Evolutionary conservation across 2,329 filamentous ascomycete species (phyloP), one percentile per base, ranked within the genome.

Genomic region (Chalaropsis thielavioides): DNA sequence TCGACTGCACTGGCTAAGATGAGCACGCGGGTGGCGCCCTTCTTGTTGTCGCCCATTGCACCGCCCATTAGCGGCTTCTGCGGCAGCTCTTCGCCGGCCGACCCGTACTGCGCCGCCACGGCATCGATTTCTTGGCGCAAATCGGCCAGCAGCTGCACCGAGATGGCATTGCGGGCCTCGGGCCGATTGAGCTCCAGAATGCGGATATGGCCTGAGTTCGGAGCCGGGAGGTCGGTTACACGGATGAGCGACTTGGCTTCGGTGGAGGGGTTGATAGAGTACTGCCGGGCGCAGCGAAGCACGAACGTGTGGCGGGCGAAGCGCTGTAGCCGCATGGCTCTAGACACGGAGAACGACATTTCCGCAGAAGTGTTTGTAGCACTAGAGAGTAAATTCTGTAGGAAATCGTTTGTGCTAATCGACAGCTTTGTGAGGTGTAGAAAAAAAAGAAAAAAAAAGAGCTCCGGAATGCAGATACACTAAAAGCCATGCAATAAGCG

Each of bases 141-240:
- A 60, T 87, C 82, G 3, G 83, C 76, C 62, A 99, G 82, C 44
- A 99, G 80, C 66, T 86, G 83, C 66, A 80, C 82, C 0, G 92
- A 97, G 72, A 99, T 89, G 69, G 94, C 94, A 75, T 99, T 99
- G 72, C 92, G 88, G 43, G 92, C 87, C 8, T 82, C 75, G 0
- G 91, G 91, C 3, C 91, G 83, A 77, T 96, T 94, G 69, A 99
- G 82, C 68, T 92, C 87, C 65, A 97, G 84, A 69, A 97, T 82
- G 67, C 90, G 87, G 75, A 97, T 94, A 76, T 87, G 88, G 69
- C 92, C 94, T 19, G 84, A 84, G 72, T 87, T 83, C 0, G 90
- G 86, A 2, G 91, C 89, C 54, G 89, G 87, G 61, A 96, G 76
- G 74, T 87, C 85, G 67, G 84, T 86, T 69, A 89, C 81, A 72